A percentile compares a stretch with the other conserved stretches of the same genome.
These are phyloP conservation scores for Diaporthe amygdali DNA, from an alignment of 2,329 filamentous ascomycete species.

Conservation along the genomic window DNA sequence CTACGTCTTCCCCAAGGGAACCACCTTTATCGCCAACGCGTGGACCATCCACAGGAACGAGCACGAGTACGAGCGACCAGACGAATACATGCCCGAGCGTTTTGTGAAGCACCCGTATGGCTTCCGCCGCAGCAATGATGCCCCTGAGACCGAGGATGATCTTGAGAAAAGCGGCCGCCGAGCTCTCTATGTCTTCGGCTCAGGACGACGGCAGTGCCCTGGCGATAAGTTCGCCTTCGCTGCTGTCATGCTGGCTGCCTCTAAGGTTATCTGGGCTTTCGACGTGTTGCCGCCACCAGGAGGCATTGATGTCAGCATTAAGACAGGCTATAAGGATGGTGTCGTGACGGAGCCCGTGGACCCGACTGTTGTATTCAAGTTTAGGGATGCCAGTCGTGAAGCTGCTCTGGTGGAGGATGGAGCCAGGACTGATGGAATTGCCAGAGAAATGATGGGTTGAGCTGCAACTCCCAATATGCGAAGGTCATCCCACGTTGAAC, in stretches of 20 bases:
- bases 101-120: not conserved
- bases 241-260: constrained; percentile 43
- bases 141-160: not conserved
- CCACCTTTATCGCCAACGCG: not conserved
- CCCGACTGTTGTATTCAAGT: constrained; percentile 28
- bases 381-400: constrained; percentile 28
- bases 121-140: not conserved
- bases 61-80: not conserved
- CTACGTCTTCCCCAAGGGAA: not conserved
- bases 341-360: constrained; percentile 28
- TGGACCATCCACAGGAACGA: constrained; percentile 1
- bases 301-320: constrained; percentile 31
- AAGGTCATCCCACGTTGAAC: not conserved
- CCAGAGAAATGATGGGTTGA: not conserved
- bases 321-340: constrained; percentile 31
- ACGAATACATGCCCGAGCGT: not conserved
- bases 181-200: constrained; percentile 49
- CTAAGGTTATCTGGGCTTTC: constrained; percentile 56
- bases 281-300: constrained; percentile 34
- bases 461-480: not conserved
- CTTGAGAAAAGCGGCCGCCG: constrained; percentile 18
- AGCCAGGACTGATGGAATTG: not conserved
- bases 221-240: constrained; percentile 55
- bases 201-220: constrained; percentile 52
- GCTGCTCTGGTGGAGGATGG: constrained; percentile 23